Evolutionary conservation across 140 eudicot genomes (phyloP).

Genomic region (Flaveria floridana): DNA sequence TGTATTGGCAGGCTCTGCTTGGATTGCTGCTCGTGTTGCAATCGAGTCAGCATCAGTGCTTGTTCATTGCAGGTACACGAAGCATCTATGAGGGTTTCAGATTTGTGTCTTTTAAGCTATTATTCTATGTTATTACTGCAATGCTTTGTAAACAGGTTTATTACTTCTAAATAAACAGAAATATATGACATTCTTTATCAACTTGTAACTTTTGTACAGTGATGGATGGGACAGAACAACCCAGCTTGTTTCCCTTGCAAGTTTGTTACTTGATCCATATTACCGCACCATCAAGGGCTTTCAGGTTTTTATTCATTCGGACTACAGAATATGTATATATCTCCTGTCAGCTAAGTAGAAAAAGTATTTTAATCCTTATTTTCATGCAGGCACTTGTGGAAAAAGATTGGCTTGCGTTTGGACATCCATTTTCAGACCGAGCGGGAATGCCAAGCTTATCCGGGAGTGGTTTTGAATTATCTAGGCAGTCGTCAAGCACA

Average conservation of each 20-base stretch:
- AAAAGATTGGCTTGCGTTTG: constrained; percentile 98
- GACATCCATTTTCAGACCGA: constrained; percentile 97
- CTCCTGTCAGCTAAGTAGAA: neutral
- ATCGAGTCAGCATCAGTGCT: constrained; percentile 90
- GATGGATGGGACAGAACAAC: constrained; percentile 99
- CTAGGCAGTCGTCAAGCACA: constrained; percentile 74
- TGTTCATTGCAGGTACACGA: constrained; percentile 90
- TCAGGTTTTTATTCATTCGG: constrained; percentile 54
- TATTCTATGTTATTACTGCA: neutral
- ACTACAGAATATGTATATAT: constrained; percentile 3
- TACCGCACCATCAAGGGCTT: constrained; percentile 92
- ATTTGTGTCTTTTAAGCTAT: neutral
- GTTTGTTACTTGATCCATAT: constrained; percentile 94
- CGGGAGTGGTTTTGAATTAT: constrained; percentile 68
- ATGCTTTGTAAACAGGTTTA: neutral
- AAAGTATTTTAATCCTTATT: neutral
- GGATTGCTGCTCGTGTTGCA: constrained; percentile 99
- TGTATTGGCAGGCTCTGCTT: constrained; percentile 93
- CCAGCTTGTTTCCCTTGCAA: constrained; percentile 91
- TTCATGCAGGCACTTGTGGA: constrained; percentile 83
- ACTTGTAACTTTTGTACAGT: constrained; percentile 44
- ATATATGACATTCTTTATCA: constrained; percentile 6
- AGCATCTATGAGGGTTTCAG: neutral
- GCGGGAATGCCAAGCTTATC: constrained; percentile 69
- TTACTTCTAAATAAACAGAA: neutral